Conservation (phyloP, 768 basidiomycete genomes). For the Rhodotorula paludigena region DNA sequence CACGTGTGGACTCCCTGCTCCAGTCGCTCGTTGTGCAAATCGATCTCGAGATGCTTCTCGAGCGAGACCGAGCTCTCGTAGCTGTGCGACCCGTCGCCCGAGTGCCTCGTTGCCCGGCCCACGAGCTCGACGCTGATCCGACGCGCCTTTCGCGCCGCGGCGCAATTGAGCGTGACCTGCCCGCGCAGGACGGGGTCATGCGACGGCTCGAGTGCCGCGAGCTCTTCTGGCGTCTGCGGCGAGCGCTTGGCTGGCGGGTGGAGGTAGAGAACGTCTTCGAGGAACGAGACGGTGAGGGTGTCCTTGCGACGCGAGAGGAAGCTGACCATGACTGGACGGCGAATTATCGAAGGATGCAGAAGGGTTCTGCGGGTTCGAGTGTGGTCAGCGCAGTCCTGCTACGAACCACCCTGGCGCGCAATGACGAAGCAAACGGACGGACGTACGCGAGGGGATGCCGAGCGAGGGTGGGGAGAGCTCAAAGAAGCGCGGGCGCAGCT, state of each 20-base stretch:
- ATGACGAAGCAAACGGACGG: too few species aligned
- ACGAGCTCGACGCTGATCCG: conserved; percentile 17
- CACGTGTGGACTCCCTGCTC: conserved; percentile 26
- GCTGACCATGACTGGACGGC: not conserved
- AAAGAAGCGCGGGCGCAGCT: too few species aligned
- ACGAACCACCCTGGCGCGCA: too few species aligned
- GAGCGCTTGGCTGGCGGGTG: not conserved
- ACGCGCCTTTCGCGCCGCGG: not conserved
- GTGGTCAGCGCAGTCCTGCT: not conserved
- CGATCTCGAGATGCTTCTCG: conserved; percentile 30
- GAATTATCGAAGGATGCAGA: too few species aligned
- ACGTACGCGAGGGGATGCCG: too few species aligned
- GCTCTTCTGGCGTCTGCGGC: not conserved
- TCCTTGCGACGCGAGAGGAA: conserved; percentile 7
- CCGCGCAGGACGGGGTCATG: conserved; percentile 26
- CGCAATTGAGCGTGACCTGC: not conserved
- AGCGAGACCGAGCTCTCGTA: conserved; percentile 16
- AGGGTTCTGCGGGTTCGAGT: not conserved
- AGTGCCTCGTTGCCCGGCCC: conserved; percentile 14
- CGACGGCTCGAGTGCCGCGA: conserved; percentile 1
- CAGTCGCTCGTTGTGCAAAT: conserved; percentile 18
- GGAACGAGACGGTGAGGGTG: conserved; percentile 4
- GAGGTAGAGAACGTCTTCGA: conserved; percentile 25
- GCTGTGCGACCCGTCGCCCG: conserved; percentile 12
- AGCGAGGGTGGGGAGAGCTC: too few species aligned